Conservation (phyloP, 768 basidiomycete genomes). For the Amanita jacksonii region DNA sequence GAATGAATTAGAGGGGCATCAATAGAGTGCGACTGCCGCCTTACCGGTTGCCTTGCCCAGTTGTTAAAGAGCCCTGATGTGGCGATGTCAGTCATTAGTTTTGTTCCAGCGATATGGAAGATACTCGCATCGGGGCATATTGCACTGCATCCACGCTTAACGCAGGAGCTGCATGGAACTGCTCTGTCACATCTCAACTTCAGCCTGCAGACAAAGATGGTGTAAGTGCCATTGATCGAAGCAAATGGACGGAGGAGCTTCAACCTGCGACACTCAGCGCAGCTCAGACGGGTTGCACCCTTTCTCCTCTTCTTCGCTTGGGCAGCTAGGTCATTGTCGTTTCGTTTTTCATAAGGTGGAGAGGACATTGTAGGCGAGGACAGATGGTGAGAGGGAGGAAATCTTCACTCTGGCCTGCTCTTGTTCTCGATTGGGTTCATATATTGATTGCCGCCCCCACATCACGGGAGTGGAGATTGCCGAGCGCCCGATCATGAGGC, state of each 20-base stretch:
- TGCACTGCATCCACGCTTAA: conserved; percentile 71
- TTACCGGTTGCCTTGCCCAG: conserved; percentile 75
- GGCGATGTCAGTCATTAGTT: conserved; percentile 11
- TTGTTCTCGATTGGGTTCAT: conserved; percentile 1
- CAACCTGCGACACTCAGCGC: conserved; percentile 76
- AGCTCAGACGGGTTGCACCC: conserved; percentile 69
- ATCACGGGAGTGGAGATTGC: conserved; percentile 1
- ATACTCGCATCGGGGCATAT: conserved; percentile 69
- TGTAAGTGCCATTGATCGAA: conserved; percentile 9
- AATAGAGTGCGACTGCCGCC: no score
- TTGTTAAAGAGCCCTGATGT: conserved; percentile 60
- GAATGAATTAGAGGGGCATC: no score
- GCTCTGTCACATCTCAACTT: conserved; percentile 70
- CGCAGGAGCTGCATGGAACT: conserved; percentile 71
- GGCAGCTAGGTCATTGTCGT: conserved; percentile 10
- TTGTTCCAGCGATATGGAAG: conserved; percentile 8
- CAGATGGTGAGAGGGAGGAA: conserved; percentile 16
- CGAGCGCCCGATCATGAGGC: conserved; percentile 6
- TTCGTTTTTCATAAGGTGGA: conserved; percentile 21
- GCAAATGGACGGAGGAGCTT: conserved; percentile 2
- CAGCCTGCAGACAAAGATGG: conserved; percentile 28
- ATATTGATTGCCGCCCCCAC: conserved; percentile 6
- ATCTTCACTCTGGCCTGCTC: conserved; percentile 1
- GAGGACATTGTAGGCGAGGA: conserved; percentile 25
- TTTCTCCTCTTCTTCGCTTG: conserved; percentile 49